Evolutionary conservation across 257 asterid genomes (phyloP), one percentile per base, ranked within the genome.

Genomic region (Solanum dulcamara): DNA sequence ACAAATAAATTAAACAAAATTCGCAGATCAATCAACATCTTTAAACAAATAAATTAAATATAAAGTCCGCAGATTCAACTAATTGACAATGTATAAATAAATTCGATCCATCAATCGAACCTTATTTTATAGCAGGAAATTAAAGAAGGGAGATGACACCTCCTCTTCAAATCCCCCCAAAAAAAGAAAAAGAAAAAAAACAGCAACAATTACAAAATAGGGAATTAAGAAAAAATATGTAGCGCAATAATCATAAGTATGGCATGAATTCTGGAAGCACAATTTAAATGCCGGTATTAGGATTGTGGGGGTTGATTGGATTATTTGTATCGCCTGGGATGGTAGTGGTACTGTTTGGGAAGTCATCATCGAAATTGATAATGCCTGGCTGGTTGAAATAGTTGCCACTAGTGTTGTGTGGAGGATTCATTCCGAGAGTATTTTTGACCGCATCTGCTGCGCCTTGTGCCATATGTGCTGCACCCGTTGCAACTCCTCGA

Each of bases 121-220:
- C 68, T 91, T 90, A 83, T 90, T 90, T 91, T 62, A 93, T 93
- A 64, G 95, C 97, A 17, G 94, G 98, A 88, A 96, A n/a, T n/a
- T n/a, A n/a, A 92, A 7, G 94, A 92, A 89, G 95, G 98, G 79
- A 91, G 94, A 74, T 92, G 35, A 44, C 59, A 75, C 15, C 40
- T 44, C 60, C 82, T 72, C 24, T 93, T 32, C 91, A 91, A 77
- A 94, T 89, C 51, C 94, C 97, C 1, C 94, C 93, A 17, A 7
- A n/a, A n/a, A n/a, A n/a, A n/a, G n/a, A n/a, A n/a, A n/a, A 75
- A 42, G 1, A 13, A 13, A 11, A 71, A 2, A 38, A 37, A 18
- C 8, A 15, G 3, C 14, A 28, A 75, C 24, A 44, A 26, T 57
- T 57, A 12, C 40, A 9, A 46, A 75, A 24, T 20, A 74, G 2